Conservation (phyloP, 225 moss, liverwort and hornwort species). For the Physcomitrellopsis africana region DNA sequence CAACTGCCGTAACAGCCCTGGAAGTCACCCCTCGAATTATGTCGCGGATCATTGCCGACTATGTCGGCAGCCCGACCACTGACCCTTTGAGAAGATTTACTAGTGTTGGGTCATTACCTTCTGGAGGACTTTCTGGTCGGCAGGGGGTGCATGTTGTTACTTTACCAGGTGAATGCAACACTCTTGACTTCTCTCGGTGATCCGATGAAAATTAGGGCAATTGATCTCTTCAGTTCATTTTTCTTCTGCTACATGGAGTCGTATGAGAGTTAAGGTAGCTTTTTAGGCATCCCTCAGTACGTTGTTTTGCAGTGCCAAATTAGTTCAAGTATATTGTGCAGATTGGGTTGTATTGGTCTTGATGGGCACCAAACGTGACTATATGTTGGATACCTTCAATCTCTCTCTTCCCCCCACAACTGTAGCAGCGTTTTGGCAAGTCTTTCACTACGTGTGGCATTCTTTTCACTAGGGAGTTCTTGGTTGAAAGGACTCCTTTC, state of each 20-base stretch:
- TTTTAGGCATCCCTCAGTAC: not conserved
- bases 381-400: not conserved
- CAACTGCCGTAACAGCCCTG: constrained; percentile 90
- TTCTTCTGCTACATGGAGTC: not conserved
- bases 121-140: constrained; percentile 66
- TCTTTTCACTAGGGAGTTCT: not conserved
- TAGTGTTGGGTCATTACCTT: constrained; percentile 79
- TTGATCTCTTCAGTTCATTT: not conserved
- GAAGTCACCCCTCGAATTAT: constrained; percentile 91
- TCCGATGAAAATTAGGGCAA: constrained; percentile 33
- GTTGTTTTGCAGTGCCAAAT: not conserved
- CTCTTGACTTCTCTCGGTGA: not conserved
- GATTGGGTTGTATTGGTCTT: not conserved
- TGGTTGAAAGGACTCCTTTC: not conserved
- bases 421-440: not conserved
- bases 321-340: not conserved
- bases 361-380: not conserved
- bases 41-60: constrained; percentile 81
- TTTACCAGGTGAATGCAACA: constrained; percentile 54
- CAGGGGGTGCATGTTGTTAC: constrained; percentile 82
- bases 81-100: constrained; percentile 79
- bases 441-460: not conserved
- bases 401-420: not conserved
- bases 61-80: constrained; percentile 95
- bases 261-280: not conserved